Base-by-base conservation (phyloP, 306 rosid species). In the Prunus mongolica region DNA sequence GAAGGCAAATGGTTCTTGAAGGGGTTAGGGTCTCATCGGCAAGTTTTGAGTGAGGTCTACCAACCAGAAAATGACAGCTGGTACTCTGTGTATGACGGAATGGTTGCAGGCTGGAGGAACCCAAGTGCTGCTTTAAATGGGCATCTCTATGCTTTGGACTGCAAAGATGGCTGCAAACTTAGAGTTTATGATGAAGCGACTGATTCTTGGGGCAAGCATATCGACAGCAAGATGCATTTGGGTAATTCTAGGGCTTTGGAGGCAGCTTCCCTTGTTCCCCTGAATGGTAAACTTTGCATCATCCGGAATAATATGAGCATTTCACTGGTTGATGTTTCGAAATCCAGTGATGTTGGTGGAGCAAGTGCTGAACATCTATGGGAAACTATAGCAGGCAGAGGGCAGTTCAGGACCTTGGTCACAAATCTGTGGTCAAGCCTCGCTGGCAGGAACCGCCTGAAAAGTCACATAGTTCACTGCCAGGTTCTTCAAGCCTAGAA, bases 71-170 rank as follows among this genome's bases (percentile, higher is more conserved):
- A 65, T 41, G 85, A 89, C 81, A 87, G 82, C 82, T 92, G 97
- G 97, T 50, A 58, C 80, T 88, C 97, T 9, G 89, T 85, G 76
- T 87, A 79, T 78, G 88, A 88, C 3, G 97, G 97, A 75, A 88
- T 92, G 97, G 89, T 92, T 74, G 5, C 96, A 69, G 95, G 97
- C 55, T 92, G 97, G 97, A 86, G 91, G 76, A 89, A 89, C 88
- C 97, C 97, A 13, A 80, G 93, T 63, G 51, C 93, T 76, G 72
- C 97, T 57, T 84, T 92, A 9, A 87, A 92, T 11, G 91, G 97
- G 47, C 85, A 78, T 79, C 90, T 92, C 75, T 92, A 92, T 82
- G 91, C 96, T 56, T 84, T 87, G 74, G 97, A 92, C 69, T 90
- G 96, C 85, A 90, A 90, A 82, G 96, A 90, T 77, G 96, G 96